Evolutionary conservation across 1,284 basidiomycete species (phyloP), one percentile per base, ranked within the genome.

Genomic region (Ganoderma lucidum): DNA sequence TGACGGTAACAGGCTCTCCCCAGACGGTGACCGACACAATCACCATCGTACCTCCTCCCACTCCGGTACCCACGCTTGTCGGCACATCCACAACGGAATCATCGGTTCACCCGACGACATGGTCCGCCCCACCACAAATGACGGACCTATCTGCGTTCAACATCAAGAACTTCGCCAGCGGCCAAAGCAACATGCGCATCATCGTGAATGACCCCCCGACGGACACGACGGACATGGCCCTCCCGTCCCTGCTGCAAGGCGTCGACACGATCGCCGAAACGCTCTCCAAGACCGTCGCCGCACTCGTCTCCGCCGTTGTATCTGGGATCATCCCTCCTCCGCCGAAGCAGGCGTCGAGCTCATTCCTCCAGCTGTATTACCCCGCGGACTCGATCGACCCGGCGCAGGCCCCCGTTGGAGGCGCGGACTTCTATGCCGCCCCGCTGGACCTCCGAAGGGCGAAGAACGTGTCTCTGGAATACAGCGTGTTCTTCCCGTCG

Each of bases 371-470:
- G 68, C 79, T 93, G 30, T 79, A 88, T 71, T 93, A 91, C 74
- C 92, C 91, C 3, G 84, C 83, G 39, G 79, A 84, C 70, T 93
- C 91, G 0, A 84, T 89, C 78, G 90, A 92, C 76, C 92, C 92
- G 0, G 84, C 80, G 0, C 82, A 82, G 63, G 78, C 81, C 17
- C 90, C 91, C 6, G 79, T 83, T 65, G 92, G 92, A 39, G 92
- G 91, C 1, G 86, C 89, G 0, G 86, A 92, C 73, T 93, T 93
- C 78, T 93, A 93, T 74, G 89, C 90, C 0, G 74, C 81, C 5
- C 91, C 90, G 1, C 78, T 92, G 28, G 81, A 85, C 28, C 74
- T 92, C 19, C 66, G 77, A 0, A 65, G 76, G 12, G 89, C 90
- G 9, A 75, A 71, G n/a, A 88, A 83, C 67, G 87, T 90, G 23